Evolutionary conservation across 257 asterid species (phyloP).

Genomic region (Solanum corneliomulleri): DNA sequence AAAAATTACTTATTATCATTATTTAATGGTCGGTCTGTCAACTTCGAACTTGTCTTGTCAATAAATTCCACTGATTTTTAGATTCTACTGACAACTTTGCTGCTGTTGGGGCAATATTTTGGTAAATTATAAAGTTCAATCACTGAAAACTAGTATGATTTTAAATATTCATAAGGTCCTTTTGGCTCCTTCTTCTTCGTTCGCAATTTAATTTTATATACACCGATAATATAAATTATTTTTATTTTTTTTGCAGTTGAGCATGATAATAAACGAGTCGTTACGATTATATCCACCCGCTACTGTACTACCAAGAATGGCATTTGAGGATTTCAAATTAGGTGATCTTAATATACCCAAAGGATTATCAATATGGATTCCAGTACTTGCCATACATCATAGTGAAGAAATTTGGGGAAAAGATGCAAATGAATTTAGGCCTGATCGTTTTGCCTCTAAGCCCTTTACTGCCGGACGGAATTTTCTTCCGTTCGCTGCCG

Average conservation of each 20-base stretch:
- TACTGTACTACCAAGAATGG: slow-evolving; percentile 82
- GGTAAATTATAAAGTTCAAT: not conserved
- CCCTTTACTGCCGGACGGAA: slow-evolving; percentile 42
- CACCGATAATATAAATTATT: not conserved
- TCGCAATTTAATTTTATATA: not conserved
- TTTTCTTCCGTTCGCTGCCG: slow-evolving; percentile 86
- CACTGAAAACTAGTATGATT: not conserved
- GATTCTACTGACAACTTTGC: not conserved
- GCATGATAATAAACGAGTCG: slow-evolving; percentile 81
- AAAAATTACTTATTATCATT: not conserved
- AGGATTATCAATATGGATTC: slow-evolving; percentile 89
- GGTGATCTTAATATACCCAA: slow-evolving; percentile 81
- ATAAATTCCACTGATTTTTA: not conserved
- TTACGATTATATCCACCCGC: slow-evolving; percentile 84
- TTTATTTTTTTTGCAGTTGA: slow-evolving; percentile 29
- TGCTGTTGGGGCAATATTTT: not conserved
- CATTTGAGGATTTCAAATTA: slow-evolving; percentile 69
- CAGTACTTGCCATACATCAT: slow-evolving; percentile 84
- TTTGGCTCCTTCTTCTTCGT: not conserved
- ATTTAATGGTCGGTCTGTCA: not conserved
- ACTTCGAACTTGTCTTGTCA: not conserved
- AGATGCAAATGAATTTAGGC: slow-evolving; percentile 76
- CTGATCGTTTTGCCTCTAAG: slow-evolving; percentile 44
- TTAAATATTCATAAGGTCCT: not conserved
- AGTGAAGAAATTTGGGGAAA: slow-evolving; percentile 75